These are phyloP conservation scores for Tetracladium setigerum DNA, from an alignment of 495 filamentous ascomycete species.

Conservation along the genomic window DNA sequence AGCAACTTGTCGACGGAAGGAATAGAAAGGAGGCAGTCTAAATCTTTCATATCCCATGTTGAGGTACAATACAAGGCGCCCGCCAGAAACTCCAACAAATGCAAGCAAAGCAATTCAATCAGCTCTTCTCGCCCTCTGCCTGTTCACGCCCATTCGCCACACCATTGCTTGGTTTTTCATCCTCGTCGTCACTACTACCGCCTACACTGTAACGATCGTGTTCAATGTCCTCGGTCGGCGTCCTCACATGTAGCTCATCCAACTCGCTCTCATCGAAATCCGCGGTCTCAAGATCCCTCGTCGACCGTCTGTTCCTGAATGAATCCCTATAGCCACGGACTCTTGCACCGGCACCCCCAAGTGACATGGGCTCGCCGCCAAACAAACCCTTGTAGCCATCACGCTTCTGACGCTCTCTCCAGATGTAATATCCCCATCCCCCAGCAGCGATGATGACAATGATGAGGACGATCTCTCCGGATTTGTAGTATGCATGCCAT, in stretches of 20 bases:
- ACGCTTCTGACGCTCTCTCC: slow-evolving; percentile 59
- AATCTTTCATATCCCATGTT: too few species aligned
- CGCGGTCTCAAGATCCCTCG: slow-evolving; percentile 64
- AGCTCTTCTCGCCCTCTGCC: slow-evolving; percentile 9
- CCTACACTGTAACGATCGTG: slow-evolving; percentile 50
- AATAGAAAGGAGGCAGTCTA: too few species aligned
- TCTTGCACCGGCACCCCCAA: slow-evolving; percentile 18
- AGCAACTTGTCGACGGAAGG: too few species aligned
- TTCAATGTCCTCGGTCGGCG: slow-evolving; percentile 30
- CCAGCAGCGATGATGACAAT: slow-evolving; percentile 73
- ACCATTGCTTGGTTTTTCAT: slow-evolving; percentile 12
- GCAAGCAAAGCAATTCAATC: background rate
- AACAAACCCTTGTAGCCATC: slow-evolving; percentile 46
- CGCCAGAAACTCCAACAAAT: too few species aligned
- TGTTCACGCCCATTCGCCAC: slow-evolving; percentile 10
- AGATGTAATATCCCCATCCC: slow-evolving; percentile 81
- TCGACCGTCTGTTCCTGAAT: slow-evolving; percentile 40
- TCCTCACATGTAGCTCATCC: slow-evolving; percentile 58
- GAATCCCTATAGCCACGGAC: slow-evolving; percentile 30
- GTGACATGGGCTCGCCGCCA: slow-evolving; percentile 18
- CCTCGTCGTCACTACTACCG: slow-evolving; percentile 45
- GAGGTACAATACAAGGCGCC: too few species aligned
- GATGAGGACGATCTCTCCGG: slow-evolving; percentile 81
- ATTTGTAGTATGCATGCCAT: slow-evolving; percentile 87
- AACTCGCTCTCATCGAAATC: slow-evolving; percentile 89